Percentiles rank a stretch among this genome's conserved stretches.
These are phyloP conservation scores for Podaxis mareebaensis DNA, from an alignment of 768 basidiomycete genomes.

Conservation along the genomic window DNA sequence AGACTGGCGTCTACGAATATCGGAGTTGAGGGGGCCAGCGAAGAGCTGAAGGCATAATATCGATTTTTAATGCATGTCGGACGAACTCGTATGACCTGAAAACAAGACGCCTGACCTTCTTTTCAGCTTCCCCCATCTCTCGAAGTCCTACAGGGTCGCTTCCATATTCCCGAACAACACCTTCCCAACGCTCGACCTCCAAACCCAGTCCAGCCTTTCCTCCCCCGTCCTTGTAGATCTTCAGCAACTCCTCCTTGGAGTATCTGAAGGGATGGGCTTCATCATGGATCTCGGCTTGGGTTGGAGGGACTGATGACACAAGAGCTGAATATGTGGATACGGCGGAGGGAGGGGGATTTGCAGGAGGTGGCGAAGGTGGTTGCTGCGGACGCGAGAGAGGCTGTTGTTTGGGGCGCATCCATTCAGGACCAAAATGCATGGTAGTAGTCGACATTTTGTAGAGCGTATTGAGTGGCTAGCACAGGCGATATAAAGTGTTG, in stretches of 20 bases:
- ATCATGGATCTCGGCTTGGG: slow-evolving; percentile 57
- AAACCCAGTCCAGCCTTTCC: slow-evolving; percentile 74
- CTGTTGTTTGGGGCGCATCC: slow-evolving; percentile 85
- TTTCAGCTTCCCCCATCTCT: slow-evolving; percentile 82
- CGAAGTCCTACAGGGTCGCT: slow-evolving; percentile 73
- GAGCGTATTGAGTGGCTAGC: slow-evolving; percentile 21
- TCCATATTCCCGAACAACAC: slow-evolving; percentile 77
- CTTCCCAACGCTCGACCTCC: slow-evolving; percentile 89
- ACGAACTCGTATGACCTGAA: slow-evolving; percentile 24
- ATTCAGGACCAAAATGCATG: slow-evolving; percentile 91
- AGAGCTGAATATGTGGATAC: slow-evolving; percentile 73
- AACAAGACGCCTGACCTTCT: slow-evolving; percentile 64
- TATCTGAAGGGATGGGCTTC: slow-evolving; percentile 81
- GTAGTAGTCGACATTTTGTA: slow-evolving; percentile 57
- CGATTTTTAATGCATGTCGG: slow-evolving; percentile 33
- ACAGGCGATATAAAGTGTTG: slow-evolving; percentile 19
- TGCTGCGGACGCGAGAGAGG: slow-evolving; percentile 50
- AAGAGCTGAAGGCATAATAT: slow-evolving; percentile 51
- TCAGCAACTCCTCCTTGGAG: slow-evolving; percentile 81
- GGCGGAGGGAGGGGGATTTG: slow-evolving; percentile 42
- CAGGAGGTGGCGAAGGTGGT: slow-evolving; percentile 62
- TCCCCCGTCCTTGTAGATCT: slow-evolving; percentile 80
- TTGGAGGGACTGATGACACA: slow-evolving; percentile 54
- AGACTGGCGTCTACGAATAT: slow-evolving; percentile 83
- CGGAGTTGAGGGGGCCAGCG: slow-evolving; percentile 81